Evolutionary conservation across 1,284 basidiomycete genomes (phyloP).

Genomic region (Tilletia setariae): DNA sequence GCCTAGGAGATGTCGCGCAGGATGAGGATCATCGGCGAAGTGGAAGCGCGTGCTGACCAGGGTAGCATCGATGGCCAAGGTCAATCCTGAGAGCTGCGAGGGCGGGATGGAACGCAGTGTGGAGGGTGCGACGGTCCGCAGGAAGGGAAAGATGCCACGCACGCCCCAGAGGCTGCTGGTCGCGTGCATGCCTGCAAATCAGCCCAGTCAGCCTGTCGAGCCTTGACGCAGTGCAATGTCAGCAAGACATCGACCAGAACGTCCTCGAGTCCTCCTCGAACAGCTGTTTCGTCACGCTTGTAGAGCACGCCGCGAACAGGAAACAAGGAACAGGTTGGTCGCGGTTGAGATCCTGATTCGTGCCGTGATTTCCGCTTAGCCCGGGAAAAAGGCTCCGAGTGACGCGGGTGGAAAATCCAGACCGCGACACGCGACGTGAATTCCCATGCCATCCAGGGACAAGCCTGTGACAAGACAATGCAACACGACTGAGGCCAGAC

Average conservation of each 20-base stretch:
- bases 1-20: slow-evolving; percentile 40
- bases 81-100: slow-evolving; percentile 26
- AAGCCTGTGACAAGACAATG: no score
- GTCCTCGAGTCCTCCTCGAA: no score
- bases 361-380: slow-evolving; percentile 7
- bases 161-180: not conserved
- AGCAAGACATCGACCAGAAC: no score
- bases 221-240: no score
- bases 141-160: slow-evolving; percentile 14
- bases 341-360: no score
- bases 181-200: not conserved
- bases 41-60: slow-evolving; percentile 35
- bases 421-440: slow-evolving; percentile 4
- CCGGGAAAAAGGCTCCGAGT: not conserved
- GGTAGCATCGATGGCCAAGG: slow-evolving; percentile 43
- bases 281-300: no score
- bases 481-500: no score
- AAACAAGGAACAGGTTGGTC: no score
- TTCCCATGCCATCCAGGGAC: not conserved
- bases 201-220: no score
- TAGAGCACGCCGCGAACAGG: no score
- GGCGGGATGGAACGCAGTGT: slow-evolving; percentile 20
- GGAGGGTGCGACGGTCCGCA: slow-evolving; percentile 2
- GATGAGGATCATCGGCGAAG: slow-evolving; percentile 36
- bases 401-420: not conserved